Evolutionary conservation across 1,139 yeast genomes (phyloP), one percentile per base, ranked within the genome.

Genomic region (Suhomyces guaymorum): DNA sequence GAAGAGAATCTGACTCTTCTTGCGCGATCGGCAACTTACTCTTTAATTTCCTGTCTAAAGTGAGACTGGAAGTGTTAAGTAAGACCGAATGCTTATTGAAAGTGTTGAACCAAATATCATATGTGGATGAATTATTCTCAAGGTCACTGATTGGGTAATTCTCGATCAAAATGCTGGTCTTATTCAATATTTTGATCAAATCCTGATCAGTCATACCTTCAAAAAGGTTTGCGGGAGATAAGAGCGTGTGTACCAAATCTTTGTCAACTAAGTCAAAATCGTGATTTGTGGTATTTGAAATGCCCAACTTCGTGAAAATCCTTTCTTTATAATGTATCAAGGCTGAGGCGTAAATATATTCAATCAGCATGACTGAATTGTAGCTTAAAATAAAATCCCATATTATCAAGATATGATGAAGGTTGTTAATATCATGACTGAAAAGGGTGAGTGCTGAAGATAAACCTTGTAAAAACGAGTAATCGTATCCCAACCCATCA

Each of bases 391-490:
- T 61, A 41, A 70, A 76, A 54, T 84, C 94, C 78, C 89, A 83
- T 4, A 86, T 53, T 4, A 66, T 55, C 32, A 79, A 61, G 11
- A 82, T 57, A 21, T 76, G 75, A n/a, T 64, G 63, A 29, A 73
- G 59, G 30, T 70, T 65, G 14, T 63, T 55, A 20, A 84, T 51
- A 45, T 88, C 92, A 57, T 92, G 97, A 10, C 94, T 69, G 57
- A 81, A 87, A 31, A 87, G 51, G 1, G 97, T 88, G 29, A 92
- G 66, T 1, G 90, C 65, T 1, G 94, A 75, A 9, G 96, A 83
- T 8, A 92, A 58, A 0, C 88, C 86, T 39, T 59, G 75, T 49
- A 74, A 83, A 41, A 79, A 77, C 28, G 57, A 56, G 47, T 70
- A 70, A 41, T 68, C 73, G 48, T 61, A 68, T 33, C 45, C 47